Conservation (phyloP, 805 yeast species). For the Candida easanensis region DNA sequence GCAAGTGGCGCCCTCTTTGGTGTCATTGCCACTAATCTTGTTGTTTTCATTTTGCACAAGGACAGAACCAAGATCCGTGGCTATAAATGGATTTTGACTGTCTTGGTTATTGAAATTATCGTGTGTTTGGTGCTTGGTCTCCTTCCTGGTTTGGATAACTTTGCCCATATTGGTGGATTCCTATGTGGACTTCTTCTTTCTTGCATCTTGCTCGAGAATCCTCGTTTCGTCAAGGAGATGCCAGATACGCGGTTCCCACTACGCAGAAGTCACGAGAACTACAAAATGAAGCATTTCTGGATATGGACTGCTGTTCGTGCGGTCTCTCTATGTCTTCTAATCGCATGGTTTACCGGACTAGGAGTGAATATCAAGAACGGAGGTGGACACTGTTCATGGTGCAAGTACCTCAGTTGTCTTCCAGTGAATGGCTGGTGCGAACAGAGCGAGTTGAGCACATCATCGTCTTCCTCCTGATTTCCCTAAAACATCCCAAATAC, state of each 20-base stretch:
- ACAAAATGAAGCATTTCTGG: slow-evolving; percentile 40
- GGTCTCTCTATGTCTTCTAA: slow-evolving; percentile 40
- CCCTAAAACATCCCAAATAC: no score
- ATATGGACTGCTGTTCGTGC: slow-evolving; percentile 53
- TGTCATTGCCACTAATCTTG: slow-evolving; percentile 57
- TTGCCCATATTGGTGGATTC: slow-evolving; percentile 75
- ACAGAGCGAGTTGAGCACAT: slow-evolving; percentile 32
- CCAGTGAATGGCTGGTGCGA: slow-evolving; percentile 75
- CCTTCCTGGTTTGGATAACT: slow-evolving; percentile 72
- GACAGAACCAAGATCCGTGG: slow-evolving; percentile 46
- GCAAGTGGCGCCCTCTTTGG: slow-evolving; percentile 75
- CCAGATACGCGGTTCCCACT: slow-evolving; percentile 6
- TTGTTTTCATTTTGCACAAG: slow-evolving; percentile 48
- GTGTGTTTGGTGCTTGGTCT: slow-evolving; percentile 61
- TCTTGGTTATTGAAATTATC: slow-evolving; percentile 54
- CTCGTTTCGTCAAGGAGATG: slow-evolving; percentile 38
- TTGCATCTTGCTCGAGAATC: slow-evolving; percentile 51
- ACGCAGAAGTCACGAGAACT: slow-evolving; percentile 20
- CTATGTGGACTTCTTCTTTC: slow-evolving; percentile 55
- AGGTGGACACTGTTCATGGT: slow-evolving; percentile 61
- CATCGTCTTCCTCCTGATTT: no score
- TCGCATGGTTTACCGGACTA: slow-evolving; percentile 50
- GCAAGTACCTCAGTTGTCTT: slow-evolving; percentile 67
- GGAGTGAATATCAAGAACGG: slow-evolving; percentile 48
- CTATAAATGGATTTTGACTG: slow-evolving; percentile 43